These are phyloP conservation scores for Pseudisothecium myosuroides DNA, from an alignment of 225 moss, liverwort and hornwort species.

Conservation along the genomic window DNA sequence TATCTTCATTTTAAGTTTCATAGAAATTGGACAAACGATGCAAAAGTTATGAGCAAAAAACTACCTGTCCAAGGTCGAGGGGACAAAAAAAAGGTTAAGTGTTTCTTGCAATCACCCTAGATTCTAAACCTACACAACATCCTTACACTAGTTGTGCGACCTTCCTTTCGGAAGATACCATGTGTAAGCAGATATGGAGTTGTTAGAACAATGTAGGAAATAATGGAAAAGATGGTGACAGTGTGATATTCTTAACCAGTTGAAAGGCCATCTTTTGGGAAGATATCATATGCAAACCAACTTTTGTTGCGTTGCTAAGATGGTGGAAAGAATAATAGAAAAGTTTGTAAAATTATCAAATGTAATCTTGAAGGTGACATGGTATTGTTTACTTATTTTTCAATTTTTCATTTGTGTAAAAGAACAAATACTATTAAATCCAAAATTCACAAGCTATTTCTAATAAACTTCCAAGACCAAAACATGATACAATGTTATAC, in stretches of 20 bases:
- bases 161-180: fast-evolving
- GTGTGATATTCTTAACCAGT: neutral
- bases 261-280: neutral
- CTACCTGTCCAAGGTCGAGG: no score
- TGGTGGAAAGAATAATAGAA: neutral
- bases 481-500: neutral
- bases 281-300: neutral
- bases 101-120: no score
- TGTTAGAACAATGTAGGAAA: neutral
- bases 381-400: neutral
- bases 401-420: neutral
- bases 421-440: neutral
- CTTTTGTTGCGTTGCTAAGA: neutral
- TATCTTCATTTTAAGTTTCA: no score
- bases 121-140: neutral
- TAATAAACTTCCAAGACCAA: neutral
- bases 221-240: neutral
- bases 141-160: neutral
- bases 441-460: neutral
- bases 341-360: neutral
- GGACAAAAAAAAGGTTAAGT: no score
- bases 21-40: no score
- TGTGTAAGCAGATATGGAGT: fast-evolving
- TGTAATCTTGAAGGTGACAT: neutral
- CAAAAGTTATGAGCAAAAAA: no score